These are phyloP conservation scores for Candida peoriensis DNA, from an alignment of 805 yeast genomes.

Conservation along the genomic window DNA sequence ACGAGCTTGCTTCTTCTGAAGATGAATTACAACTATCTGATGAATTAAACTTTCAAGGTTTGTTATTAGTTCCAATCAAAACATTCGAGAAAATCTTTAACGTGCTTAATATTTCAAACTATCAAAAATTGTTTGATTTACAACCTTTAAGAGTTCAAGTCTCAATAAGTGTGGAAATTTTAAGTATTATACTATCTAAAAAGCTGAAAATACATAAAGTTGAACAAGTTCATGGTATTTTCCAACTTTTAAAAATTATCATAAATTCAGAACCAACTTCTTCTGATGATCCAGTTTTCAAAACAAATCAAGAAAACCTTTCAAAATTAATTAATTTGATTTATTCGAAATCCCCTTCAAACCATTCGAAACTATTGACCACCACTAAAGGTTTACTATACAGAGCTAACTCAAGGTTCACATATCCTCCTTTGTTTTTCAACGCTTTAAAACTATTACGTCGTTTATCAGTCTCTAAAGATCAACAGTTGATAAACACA, in stretches of 20 bases:
- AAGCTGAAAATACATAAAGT: conserved; percentile 32
- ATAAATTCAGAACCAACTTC: conserved; percentile 30
- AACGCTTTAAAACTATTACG: conserved; percentile 57
- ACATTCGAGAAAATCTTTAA: conserved; percentile 30
- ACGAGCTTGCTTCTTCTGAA: conserved; percentile 28
- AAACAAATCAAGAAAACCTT: conserved; percentile 51
- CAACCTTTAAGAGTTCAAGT: conserved; percentile 50
- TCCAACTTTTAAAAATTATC: conserved; percentile 52
- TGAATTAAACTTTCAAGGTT: conserved; percentile 37
- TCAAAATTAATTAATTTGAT: conserved; percentile 68
- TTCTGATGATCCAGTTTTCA: conserved; percentile 25
- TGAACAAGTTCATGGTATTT: conserved; percentile 52
- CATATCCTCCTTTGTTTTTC: conserved; percentile 73
- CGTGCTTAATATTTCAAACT: conserved; percentile 40
- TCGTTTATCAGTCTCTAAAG: conserved; percentile 25
- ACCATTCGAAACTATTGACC: conserved; percentile 40
- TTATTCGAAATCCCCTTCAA: conserved; percentile 40
- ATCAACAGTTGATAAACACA: conserved; percentile 18
- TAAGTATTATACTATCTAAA: conserved; percentile 46
- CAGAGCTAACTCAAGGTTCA: conserved; percentile 47
- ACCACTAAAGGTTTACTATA: conserved; percentile 44
- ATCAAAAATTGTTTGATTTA: conserved; percentile 47
- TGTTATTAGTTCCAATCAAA: conserved; percentile 45
- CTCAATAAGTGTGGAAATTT: conserved; percentile 54
- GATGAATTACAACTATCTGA: conserved; percentile 16